Evolutionary conservation across 1,284 basidiomycete genomes (phyloP), one percentile per base, ranked within the genome.

Genomic region (Cryptococcus sp.): DNA sequence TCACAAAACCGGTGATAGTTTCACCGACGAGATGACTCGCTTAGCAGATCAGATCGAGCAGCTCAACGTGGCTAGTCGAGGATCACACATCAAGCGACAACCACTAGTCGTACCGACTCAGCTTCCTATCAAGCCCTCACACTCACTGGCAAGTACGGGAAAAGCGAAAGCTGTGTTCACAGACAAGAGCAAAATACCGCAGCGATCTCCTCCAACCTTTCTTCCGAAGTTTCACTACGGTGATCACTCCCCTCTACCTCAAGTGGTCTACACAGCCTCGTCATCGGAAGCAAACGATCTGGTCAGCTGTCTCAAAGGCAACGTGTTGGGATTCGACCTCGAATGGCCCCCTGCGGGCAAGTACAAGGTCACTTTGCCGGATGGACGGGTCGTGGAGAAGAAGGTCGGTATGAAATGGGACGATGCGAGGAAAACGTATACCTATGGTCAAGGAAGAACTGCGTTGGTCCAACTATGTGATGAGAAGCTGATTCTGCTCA

Each of bases 391-490:
- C 1, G 23, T 26, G 22, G 52, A 45, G 11, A 56, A 48, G 22
- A 59, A 46, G 49, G 48, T 61, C 10, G 62, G 57, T 8, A 63
- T 57, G 61, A 62, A 51, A 15, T 63, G 64, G 62, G 60, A 68
- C 54, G 10, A 34, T 0, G 41, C n/a, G 37, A 52, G 23, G 48
- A 52, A 57, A 15, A 58, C 47, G 17, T 64, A 59, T 16, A 49
- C 43, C 8, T 63, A 51, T n/a, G 57, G 50, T 8, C 67, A 72
- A 50, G 68, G 68, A 2, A 71, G 67, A 50, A 76, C 76, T 2
- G 77, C 76, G 0, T 53, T 80, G 37, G 65, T 77, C 13, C 79
- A 80, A 62, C 46, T 80, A 6, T 73, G 72, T 46, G 76, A 79
- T 62, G 68, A 68, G 20, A 56, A 63, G 29, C 63, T 73, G 53